phyloP scores from a whole-genome alignment of 2,329 filamentous ascomycete species.

The Waltergamsia citrina region DNA sequence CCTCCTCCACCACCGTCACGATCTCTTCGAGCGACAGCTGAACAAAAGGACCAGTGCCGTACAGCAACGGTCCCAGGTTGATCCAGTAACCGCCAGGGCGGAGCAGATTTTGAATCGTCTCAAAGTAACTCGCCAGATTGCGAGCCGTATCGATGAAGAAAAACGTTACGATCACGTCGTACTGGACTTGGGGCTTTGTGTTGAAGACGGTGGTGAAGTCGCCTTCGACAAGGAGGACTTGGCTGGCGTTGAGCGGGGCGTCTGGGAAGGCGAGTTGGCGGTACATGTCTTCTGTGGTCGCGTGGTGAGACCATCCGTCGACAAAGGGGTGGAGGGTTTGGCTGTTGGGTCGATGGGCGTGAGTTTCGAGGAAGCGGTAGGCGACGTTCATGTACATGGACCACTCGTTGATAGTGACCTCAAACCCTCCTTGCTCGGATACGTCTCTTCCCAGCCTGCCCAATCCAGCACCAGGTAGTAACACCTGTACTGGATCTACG shows the following conservation, averaged over 20 bases:
- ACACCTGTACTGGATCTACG: constrained; percentile 22
- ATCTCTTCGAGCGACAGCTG: constrained; percentile 47
- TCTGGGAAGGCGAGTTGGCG: constrained; percentile 37
- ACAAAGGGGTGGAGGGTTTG: constrained; percentile 38
- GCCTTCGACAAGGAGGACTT: constrained; percentile 41
- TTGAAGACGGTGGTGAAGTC: constrained; percentile 40
- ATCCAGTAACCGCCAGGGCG: constrained; percentile 41
- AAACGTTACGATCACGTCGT: constrained; percentile 42
- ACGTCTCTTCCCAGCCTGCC: constrained; percentile 44
- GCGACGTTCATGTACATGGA: constrained; percentile 47
- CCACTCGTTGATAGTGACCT: constrained; percentile 46
- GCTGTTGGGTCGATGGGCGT: constrained; percentile 10
- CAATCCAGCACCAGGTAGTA: constrained; percentile 44
- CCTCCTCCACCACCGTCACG: constrained; percentile 32
- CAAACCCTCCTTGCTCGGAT: constrained; percentile 23
- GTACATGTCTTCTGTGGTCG: constrained; percentile 33
- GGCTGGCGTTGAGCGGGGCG: constrained; percentile 16
- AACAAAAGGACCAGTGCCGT: constrained; percentile 43
- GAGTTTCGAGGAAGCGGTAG: constrained; percentile 36
- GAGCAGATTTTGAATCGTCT: constrained; percentile 39
- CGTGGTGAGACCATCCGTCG: constrained; percentile 47
- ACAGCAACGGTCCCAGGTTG: constrained; percentile 46
- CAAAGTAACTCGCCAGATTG: constrained; percentile 44
- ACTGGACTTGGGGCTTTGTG: constrained; percentile 15
- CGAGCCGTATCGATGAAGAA: constrained; percentile 54